These are phyloP conservation scores for Macrophomina phaseolina DNA, from an alignment of 2,329 filamentous ascomycete genomes.

Conservation along the genomic window DNA sequence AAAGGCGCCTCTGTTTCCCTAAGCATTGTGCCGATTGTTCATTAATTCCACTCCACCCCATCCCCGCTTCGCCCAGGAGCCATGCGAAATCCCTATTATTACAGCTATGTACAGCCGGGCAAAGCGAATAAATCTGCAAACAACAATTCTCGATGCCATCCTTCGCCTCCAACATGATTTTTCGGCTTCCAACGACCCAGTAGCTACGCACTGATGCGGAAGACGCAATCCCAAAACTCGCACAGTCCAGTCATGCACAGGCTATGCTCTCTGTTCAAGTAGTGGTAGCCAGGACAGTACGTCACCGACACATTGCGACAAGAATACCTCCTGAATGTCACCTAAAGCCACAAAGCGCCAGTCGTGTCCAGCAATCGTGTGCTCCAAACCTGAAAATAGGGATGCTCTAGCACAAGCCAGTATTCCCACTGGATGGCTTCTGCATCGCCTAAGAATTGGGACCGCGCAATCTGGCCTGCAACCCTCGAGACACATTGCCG, in stretches of 20 bases:
- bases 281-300: background rate
- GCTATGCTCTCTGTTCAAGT: too few species aligned
- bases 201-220: too few species aligned
- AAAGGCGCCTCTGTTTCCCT: constrained; percentile 6
- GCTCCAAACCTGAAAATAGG: too few species aligned
- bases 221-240: too few species aligned
- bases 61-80: background rate
- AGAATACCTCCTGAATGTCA: background rate
- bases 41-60: background rate
- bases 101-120: constrained; percentile 9
- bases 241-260: too few species aligned
- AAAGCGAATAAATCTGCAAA: background rate
- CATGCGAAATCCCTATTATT: background rate
- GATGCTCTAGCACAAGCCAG: too few species aligned
- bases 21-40: background rate
- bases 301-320: background rate
- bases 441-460: too few species aligned
- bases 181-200: background rate
- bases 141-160: background rate
- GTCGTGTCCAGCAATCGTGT: too few species aligned
- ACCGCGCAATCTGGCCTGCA: too few species aligned
- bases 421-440: too few species aligned
- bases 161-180: background rate
- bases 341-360: background rate
- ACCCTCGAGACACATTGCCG: too few species aligned